phyloP scores from a whole-genome alignment of 805 yeast genomes.

The Nakazawaea populi region DNA sequence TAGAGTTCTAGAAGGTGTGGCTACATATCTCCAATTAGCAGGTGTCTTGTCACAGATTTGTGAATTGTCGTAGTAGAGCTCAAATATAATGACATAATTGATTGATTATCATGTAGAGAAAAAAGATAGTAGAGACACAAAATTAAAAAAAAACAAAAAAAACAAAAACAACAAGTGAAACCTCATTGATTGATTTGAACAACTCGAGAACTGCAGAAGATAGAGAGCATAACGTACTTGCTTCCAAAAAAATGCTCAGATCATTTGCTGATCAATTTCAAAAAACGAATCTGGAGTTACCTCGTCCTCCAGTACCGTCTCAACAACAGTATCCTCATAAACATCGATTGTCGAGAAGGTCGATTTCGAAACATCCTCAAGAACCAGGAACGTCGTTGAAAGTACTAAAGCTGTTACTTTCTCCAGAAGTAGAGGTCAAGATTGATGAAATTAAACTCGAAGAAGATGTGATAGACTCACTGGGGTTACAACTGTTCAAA shows the following conservation, averaged over 20 bases:
- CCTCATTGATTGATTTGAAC: not conserved
- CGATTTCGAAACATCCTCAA: conserved; percentile 21
- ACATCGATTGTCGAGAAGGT: conserved; percentile 21
- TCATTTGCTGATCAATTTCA: conserved; percentile 6
- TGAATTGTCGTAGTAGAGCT: conserved; percentile 14
- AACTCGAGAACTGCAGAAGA: not conserved
- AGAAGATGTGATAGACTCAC: conserved; percentile 14
- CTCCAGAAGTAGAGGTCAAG: conserved; percentile 23
- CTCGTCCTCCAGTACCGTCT: conserved; percentile 1
- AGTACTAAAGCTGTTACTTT: conserved; percentile 13
- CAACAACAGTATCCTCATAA: conserved; percentile 7
- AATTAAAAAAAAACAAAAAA: not conserved
- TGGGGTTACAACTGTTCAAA: conserved; percentile 17
- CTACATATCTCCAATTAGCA: conserved; percentile 78
- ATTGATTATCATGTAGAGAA: not conserved
- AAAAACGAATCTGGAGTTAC: not conserved
- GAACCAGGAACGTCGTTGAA: conserved; percentile 7
- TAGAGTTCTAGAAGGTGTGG: conserved; percentile 90
- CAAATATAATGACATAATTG: not conserved
- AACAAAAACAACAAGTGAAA: not conserved
- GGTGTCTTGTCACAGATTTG: conserved; percentile 67
- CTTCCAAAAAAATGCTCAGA: not conserved
- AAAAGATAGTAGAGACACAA: not conserved
- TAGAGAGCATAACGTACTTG: no score
- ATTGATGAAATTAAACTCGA: conserved; percentile 13